These are phyloP conservation scores for Pythium dissotocum DNA, from an alignment of 352 stramenopile genomes.

Conservation along the genomic window DNA sequence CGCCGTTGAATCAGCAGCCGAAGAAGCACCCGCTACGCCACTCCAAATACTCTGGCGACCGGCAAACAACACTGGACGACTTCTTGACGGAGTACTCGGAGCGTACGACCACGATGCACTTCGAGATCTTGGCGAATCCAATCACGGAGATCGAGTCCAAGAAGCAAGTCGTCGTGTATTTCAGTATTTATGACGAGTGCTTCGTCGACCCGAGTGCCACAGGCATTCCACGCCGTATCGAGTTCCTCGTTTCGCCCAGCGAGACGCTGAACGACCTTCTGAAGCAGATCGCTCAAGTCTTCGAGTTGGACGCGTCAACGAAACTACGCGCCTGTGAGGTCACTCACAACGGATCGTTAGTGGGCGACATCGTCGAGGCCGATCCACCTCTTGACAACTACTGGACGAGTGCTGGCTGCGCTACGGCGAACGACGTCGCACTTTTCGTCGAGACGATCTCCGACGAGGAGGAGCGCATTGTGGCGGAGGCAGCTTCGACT, in stretches of 20 bases:
- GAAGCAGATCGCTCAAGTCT: conserved; percentile 42
- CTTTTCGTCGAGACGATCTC: conserved; percentile 65
- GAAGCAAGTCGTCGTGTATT: conserved; percentile 72
- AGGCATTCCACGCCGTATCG: conserved; percentile 38
- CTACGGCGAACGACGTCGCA: conserved; percentile 36
- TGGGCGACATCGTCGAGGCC: conserved; percentile 44
- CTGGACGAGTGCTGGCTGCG: conserved; percentile 37
- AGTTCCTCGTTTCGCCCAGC: conserved; percentile 64
- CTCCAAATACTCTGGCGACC: conserved; percentile 54
- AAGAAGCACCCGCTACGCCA: conserved; percentile 75
- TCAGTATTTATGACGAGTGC: conserved; percentile 77
- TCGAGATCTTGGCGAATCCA: conserved; percentile 64
- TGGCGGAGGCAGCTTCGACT: background rate
- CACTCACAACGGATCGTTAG: conserved; percentile 59
- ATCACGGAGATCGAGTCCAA: conserved; percentile 88
- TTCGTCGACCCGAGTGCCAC: conserved; percentile 52
- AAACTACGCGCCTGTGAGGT: conserved; percentile 62
- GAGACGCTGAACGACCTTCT: conserved; percentile 57
- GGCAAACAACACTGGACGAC: conserved; percentile 65
- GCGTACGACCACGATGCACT: conserved; percentile 68
- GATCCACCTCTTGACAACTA: conserved; percentile 47
- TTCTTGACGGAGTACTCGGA: conserved; percentile 75
- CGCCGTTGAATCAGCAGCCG: conserved; percentile 54
- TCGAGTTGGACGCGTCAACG: conserved; percentile 40
- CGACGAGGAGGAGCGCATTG: conserved; percentile 30